Evolutionary conservation across 306 rosid genomes (phyloP).

Genomic region (Benincasa hispida): DNA sequence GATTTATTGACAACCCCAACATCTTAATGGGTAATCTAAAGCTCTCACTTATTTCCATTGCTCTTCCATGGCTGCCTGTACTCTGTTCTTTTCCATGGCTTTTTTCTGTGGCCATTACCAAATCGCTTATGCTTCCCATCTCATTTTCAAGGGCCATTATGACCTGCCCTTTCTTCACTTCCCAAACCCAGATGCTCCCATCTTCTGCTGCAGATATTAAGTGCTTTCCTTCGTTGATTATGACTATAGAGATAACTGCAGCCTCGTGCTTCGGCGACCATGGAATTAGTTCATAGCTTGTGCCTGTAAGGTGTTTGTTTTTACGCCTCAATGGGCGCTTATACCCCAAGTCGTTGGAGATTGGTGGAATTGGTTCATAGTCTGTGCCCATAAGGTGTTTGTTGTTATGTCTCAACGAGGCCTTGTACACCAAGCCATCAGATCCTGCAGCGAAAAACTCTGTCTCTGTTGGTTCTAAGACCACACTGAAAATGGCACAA

Average conservation of each 20-base stretch:
- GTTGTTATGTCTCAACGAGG: slow-evolving; percentile 6
- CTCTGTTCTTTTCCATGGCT: slow-evolving; percentile 1
- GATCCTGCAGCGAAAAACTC: slow-evolving; percentile 48
- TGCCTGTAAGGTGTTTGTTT: neutral
- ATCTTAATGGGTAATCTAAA: slow-evolving; percentile 13
- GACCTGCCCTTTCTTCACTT: slow-evolving; percentile 28
- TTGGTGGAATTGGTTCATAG: slow-evolving; percentile 9
- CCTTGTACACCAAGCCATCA: slow-evolving; percentile 50
- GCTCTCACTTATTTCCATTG: neutral
- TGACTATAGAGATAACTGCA: slow-evolving; percentile 26
- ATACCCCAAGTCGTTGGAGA: slow-evolving; percentile 42
- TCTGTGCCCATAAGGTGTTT: neutral
- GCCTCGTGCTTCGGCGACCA: slow-evolving; percentile 29
- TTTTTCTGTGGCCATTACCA: slow-evolving; percentile 26
- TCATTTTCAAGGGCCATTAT: slow-evolving; percentile 19
- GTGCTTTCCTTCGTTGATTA: slow-evolving; percentile 34
- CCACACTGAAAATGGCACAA: slow-evolving; percentile 31
- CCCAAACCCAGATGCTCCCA: slow-evolving; percentile 56
- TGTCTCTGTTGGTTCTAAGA: slow-evolving; percentile 22
- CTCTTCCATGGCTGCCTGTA: neutral
- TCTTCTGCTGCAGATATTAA: slow-evolving; percentile 61
- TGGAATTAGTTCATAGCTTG: slow-evolving; percentile 7
- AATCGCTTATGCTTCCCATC: slow-evolving; percentile 32
- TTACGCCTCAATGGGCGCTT: slow-evolving; percentile 13
- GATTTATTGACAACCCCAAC: slow-evolving; percentile 13